Base-by-base conservation (phyloP, 306 rosid species). In the Cucurbita argyrosperma region DNA sequence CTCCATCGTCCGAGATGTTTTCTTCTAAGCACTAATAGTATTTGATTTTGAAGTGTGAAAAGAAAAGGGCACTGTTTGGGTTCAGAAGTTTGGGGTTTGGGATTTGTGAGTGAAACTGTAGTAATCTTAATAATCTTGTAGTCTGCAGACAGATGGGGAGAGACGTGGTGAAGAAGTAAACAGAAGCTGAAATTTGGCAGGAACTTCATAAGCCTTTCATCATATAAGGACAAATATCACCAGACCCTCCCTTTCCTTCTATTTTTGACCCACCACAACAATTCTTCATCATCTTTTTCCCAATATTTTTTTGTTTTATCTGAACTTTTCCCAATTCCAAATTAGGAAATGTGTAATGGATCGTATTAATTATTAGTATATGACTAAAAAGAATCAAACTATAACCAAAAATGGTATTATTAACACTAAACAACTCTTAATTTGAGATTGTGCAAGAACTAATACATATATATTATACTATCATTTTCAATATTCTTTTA, bases 131-230 rank as follows among this genome's bases (percentile, higher is more conserved):
- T 89, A 86, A 84, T 86, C 96, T 86, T 78, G 73, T 77, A 75
- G 84, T 78, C 86, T 83, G 86, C 80, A 85, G 14, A 64, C 23
- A 42, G 52, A 64, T 9, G 10, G 76, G 10, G 76, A 26, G 77
- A 88, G 88, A 85, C 92, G 96, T 89, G 86, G 79, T 80, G 84
- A 83, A 83, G 86, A 92, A 90, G 95, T 83, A 83, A 82, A 75
- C 77, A 76, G 83, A 80, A 78, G 87, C 84, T 82, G 81, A 83
- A 78, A 79, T 50, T 42, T 81, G 50, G 84, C 87, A 87, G 88
- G 61, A 66, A 42, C 72, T 75, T 73, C 16, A 30, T 6, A 67
- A 10, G 55, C 13, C 30, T 74, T 72, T 70, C 76, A 74, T 54
- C 67, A 19, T 55, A 18, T 40, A 83, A 85, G 81, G 90, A 88